Conservation (phyloP, 108 stramenopile species). For the Mediolabrus comicus region DNA sequence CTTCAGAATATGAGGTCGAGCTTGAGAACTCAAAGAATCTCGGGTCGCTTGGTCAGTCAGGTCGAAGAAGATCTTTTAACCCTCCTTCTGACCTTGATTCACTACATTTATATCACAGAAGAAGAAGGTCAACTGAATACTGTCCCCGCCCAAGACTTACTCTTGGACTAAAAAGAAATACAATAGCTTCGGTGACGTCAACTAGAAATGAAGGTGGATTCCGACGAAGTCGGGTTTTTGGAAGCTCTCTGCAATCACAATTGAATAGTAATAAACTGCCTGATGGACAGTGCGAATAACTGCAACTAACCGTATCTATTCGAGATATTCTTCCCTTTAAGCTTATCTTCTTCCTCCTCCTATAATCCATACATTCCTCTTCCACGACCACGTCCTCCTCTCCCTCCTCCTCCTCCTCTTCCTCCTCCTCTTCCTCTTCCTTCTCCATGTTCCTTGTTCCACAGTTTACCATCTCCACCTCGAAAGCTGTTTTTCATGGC, state of each 20-base stretch:
- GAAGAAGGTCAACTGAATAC: too few species aligned
- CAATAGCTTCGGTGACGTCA: not conserved
- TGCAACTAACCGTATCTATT: not conserved
- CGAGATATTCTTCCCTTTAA: not conserved
- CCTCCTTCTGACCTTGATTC: not conserved
- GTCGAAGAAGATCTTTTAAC: constrained; percentile 14
- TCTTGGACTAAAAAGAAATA: not conserved
- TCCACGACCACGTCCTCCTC: constrained; percentile 11
- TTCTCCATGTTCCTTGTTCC: constrained; percentile 51
- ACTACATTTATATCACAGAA: not conserved
- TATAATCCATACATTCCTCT: constrained; percentile 1
- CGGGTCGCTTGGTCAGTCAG: constrained; percentile 27
- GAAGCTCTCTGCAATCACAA: not conserved
- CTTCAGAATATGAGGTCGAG: constrained; percentile 37
- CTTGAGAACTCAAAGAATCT: constrained; percentile 36
- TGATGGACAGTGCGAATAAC: too few species aligned
- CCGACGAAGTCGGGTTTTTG: not conserved
- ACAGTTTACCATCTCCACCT: constrained; percentile 61
- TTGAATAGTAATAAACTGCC: not conserved
- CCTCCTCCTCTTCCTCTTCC: constrained; percentile 1
- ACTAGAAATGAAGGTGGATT: not conserved
- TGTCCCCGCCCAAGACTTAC: not conserved
- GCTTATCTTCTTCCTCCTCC: constrained; percentile 2
- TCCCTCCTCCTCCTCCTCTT: not conserved
- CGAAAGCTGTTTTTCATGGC: constrained; percentile 71